Percentiles rank a stretch among this genome's conserved stretches.
These are phyloP conservation scores for Globisporangium ultimum DNA, from an alignment of 352 stramenopile species.

Conservation along the genomic window DNA sequence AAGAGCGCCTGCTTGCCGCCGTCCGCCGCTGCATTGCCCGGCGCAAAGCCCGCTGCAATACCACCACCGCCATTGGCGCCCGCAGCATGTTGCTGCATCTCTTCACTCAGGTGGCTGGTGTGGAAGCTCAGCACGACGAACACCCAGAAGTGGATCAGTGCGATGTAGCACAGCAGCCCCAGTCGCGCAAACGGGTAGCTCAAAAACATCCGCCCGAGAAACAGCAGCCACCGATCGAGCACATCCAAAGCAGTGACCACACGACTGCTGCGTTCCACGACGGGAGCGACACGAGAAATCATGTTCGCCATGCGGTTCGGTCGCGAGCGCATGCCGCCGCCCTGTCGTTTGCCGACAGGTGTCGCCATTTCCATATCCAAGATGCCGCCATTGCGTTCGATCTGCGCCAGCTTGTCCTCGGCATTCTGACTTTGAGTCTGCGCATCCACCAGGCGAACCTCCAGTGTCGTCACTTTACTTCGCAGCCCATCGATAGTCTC, in stretches of 20 bases:
- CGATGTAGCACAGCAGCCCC: constrained; percentile 69
- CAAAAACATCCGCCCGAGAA: constrained; percentile 76
- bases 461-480: constrained; percentile 64
- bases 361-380: constrained; percentile 71
- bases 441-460: constrained; percentile 61
- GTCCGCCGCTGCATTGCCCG: not conserved
- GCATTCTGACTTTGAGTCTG: constrained; percentile 38
- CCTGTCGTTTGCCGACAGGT: constrained; percentile 30
- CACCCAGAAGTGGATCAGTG: constrained; percentile 83
- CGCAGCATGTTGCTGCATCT: constrained; percentile 37
- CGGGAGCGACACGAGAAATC: constrained; percentile 59
- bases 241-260: constrained; percentile 62
- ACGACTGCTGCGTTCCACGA: constrained; percentile 66
- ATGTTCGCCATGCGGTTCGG: constrained; percentile 64
- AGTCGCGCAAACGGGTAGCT: constrained; percentile 73
- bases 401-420: constrained; percentile 58
- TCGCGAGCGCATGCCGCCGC: constrained; percentile 28
- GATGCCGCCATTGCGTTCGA: constrained; percentile 59
- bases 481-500: constrained; percentile 68
- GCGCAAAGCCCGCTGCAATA: not conserved
- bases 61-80: constrained; percentile 22
- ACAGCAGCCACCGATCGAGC: constrained; percentile 72
- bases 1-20: constrained; percentile 2
- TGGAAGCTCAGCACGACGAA: constrained; percentile 87
- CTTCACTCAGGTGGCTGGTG: constrained; percentile 80